These are phyloP conservation scores for Termitomyces sp. DNA, from an alignment of 1,284 basidiomycete species.

Conservation along the genomic window DNA sequence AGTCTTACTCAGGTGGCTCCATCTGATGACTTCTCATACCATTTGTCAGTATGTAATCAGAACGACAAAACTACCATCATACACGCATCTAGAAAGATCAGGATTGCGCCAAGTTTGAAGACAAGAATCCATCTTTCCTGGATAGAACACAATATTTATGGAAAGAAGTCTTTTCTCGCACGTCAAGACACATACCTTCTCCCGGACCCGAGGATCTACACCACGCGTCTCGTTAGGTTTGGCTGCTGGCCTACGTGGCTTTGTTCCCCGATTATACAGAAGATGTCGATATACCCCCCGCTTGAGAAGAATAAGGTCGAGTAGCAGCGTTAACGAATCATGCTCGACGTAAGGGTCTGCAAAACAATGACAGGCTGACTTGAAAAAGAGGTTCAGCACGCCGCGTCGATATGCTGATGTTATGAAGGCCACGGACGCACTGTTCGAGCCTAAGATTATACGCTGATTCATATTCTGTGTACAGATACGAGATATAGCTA, in stretches of 20 bases:
- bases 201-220: slow-evolving; percentile 11
- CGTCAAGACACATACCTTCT: slow-evolving; percentile 19
- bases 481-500: slow-evolving; percentile 61
- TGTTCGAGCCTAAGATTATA: slow-evolving; percentile 78
- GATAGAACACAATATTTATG: background rate
- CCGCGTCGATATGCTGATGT: background rate
- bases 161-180: background rate
- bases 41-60: background rate
- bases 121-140: slow-evolving; percentile 58
- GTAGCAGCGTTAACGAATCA: slow-evolving; percentile 68
- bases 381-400: slow-evolving; percentile 4
- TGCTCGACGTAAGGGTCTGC: slow-evolving; percentile 91
- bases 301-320: slow-evolving; percentile 87
- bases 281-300: slow-evolving; percentile 84
- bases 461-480: slow-evolving; percentile 81
- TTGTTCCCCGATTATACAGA: slow-evolving; percentile 79
- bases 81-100: slow-evolving; percentile 69
- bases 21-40: slow-evolving; percentile 57
- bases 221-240: slow-evolving; percentile 13
- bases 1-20: slow-evolving; percentile 60
- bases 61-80: slow-evolving; percentile 24
- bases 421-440: slow-evolving; percentile 51
- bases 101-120: slow-evolving; percentile 48
- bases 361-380: slow-evolving; percentile 66
- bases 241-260: slow-evolving; percentile 40